Percentiles rank a stretch among this genome's conserved stretches.
Conservation (phyloP, 1,139 yeast genomes). For the Protomyces macrosporus region DNA sequence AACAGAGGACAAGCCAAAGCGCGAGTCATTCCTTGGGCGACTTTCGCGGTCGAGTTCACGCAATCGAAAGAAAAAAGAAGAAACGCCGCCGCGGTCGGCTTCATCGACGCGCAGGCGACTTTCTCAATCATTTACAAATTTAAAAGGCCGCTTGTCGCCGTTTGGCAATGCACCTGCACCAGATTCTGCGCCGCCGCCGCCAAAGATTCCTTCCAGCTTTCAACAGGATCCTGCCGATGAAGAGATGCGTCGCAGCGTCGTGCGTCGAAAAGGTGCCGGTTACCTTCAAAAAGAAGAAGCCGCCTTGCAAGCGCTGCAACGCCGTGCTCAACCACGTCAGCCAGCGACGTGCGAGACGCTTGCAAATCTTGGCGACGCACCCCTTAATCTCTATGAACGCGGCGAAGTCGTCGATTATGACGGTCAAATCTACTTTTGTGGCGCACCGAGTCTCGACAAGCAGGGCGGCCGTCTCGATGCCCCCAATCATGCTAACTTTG, state of each 20-base stretch:
- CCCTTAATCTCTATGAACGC: conserved; percentile 48
- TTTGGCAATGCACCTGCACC: conserved; percentile 5
- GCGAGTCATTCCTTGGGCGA: conserved; percentile 3
- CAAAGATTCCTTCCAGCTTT: neutral
- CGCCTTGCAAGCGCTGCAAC: neutral
- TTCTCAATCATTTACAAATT: neutral
- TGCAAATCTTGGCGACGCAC: conserved; percentile 3
- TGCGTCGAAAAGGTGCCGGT: conserved; percentile 4
- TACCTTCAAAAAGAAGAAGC: conserved; percentile 4
- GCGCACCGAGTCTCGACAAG: conserved; percentile 34
- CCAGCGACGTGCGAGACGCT: neutral
- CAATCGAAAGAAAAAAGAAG: conserved; percentile 3
- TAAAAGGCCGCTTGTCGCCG: conserved; percentile 22
- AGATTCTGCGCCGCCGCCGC: neutral
- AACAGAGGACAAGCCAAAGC: neutral
- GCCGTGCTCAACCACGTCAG: conserved; percentile 3
- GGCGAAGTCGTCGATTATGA: conserved; percentile 48
- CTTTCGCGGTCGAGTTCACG: conserved; percentile 10
- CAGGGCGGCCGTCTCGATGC: conserved; percentile 44
- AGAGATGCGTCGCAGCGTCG: conserved; percentile 8
- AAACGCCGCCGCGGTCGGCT: neutral
- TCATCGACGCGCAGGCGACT: conserved; percentile 7
- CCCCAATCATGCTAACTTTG: conserved; percentile 47
- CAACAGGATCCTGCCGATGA: conserved; percentile 13
- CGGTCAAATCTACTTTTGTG: conserved; percentile 43